Evolutionary conservation across 2,329 filamentous ascomycete genomes (phyloP), one percentile per base, ranked within the genome.

Genomic region (Fusarium proliferatum): DNA sequence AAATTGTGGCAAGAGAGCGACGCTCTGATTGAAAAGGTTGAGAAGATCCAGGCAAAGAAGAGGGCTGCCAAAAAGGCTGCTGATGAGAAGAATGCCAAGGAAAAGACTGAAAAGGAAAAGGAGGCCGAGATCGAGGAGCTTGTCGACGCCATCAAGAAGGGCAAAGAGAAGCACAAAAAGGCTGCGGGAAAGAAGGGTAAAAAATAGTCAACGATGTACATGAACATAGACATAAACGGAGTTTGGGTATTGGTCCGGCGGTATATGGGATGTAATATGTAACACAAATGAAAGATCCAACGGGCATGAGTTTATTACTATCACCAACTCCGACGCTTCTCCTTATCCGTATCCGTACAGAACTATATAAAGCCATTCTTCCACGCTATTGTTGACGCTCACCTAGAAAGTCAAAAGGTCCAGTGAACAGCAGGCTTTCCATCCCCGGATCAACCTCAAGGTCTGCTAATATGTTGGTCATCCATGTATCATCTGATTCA

Each of bases 1-100:
- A 90, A 91, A 80, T 85, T 99, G 21, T 99, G 96, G 96, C 90
- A 97, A 79, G 91, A 93, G 66, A 97, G 93, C 79, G 95, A 97
- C 78, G 90, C 90, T 79, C 89, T 97, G 72, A 92, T 98, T 63
- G 92, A 97, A 79, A 89, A 92, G 30, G 95, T 95, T 1, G 82
- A 83, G 13, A 83, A 89, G 56, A 91, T 96, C 76, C 89, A 92
- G 23, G 95, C 95, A 4, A 83, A 82, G 17, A 88, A 87, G 76
- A 79, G 86, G 55, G 85, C 84, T 3, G 77, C 76, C 30, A 77
- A 82, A 52, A 87, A 84, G 78, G 82, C 81, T 3, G 79, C 84
- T 28, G 78, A 80, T 13, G 77, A 78, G 1, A 80, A 81, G 62
- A 68, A 75, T 33, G 76, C 80, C 45, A 79, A 82, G 56, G 76